These are phyloP conservation scores for Haberlea rhodopensis DNA, from an alignment of 257 asterid genomes.

Conservation along the genomic window DNA sequence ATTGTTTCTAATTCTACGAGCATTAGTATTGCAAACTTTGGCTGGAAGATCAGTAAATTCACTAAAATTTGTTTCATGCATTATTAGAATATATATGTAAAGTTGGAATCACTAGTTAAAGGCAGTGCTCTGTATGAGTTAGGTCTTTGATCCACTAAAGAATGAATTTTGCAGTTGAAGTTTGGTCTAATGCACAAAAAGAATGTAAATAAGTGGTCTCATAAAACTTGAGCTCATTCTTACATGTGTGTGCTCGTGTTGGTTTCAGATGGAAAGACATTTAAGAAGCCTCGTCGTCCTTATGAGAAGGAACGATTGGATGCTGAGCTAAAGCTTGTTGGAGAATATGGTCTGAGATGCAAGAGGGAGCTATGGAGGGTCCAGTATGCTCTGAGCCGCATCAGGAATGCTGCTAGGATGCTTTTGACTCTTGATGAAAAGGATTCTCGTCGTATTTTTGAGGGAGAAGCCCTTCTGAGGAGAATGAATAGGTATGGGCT, in stretches of 20 bases:
- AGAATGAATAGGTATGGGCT: constrained; percentile 80
- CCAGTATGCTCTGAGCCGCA: constrained; percentile 82
- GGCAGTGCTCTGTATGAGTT: background rate
- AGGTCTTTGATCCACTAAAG: background rate
- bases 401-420: constrained; percentile 68
- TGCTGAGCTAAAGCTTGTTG: constrained; percentile 83
- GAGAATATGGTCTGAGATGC: constrained; percentile 81
- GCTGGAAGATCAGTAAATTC: background rate
- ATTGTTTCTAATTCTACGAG: no score
- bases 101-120: background rate
- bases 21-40: background rate
- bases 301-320: constrained; percentile 89
- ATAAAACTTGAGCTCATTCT: background rate
- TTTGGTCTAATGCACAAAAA: background rate
- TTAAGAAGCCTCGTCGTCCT: constrained; percentile 88
- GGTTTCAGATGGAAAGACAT: constrained; percentile 72
- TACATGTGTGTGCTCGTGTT: background rate
- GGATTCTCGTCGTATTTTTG: constrained; percentile 77
- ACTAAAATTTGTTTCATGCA: background rate
- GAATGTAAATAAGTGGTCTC: no score
- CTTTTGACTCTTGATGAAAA: constrained; percentile 82
- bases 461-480: constrained; percentile 88
- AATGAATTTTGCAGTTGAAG: background rate
- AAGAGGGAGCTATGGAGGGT: constrained; percentile 96
- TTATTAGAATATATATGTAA: no score